Percentiles rank a stretch among this genome's conserved stretches.
phyloP scores from a whole-genome alignment of 106 monocot species.

The Acorus calamus region DNA sequence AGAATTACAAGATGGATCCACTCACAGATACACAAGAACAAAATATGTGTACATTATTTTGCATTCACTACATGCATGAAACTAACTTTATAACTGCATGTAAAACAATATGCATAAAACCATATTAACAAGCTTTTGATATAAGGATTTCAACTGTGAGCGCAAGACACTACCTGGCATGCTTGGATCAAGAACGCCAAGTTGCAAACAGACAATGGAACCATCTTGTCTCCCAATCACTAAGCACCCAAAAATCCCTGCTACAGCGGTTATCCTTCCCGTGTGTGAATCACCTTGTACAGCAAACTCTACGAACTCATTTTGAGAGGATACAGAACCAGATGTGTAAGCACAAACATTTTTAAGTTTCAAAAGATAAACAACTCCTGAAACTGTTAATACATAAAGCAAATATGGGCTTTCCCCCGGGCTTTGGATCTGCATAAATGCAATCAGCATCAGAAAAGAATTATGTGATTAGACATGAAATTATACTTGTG shows the following conservation, averaged over 20 bases:
- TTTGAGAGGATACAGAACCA: conserved; percentile 50
- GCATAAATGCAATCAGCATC: conserved; percentile 5
- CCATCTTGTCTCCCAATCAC: conserved; percentile 75
- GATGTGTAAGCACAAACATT: conserved; percentile 44
- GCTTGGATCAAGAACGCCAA: conserved; percentile 52
- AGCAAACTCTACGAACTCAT: conserved; percentile 43
- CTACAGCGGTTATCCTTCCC: conserved; percentile 59
- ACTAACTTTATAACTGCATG: not conserved
- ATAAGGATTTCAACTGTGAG: too few species aligned
- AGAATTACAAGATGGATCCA: too few species aligned
- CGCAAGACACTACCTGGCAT: conserved; percentile 33
- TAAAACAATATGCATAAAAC: too few species aligned
- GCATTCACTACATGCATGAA: not conserved
- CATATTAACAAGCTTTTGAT: too few species aligned
- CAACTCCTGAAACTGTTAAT: conserved; percentile 67
- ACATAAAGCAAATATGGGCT: conserved; percentile 49
- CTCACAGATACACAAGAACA: too few species aligned
- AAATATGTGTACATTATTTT: too few species aligned
- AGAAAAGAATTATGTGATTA: not conserved
- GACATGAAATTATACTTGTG: not conserved
- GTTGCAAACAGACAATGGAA: conserved; percentile 58
- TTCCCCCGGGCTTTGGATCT: conserved; percentile 18
- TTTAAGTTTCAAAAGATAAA: conserved; percentile 51
- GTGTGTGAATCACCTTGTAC: conserved; percentile 34
- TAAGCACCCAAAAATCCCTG: conserved; percentile 64